phyloP scores from a whole-genome alignment of 2,329 filamentous ascomycete genomes.

The Verticillium nubilum region DNA sequence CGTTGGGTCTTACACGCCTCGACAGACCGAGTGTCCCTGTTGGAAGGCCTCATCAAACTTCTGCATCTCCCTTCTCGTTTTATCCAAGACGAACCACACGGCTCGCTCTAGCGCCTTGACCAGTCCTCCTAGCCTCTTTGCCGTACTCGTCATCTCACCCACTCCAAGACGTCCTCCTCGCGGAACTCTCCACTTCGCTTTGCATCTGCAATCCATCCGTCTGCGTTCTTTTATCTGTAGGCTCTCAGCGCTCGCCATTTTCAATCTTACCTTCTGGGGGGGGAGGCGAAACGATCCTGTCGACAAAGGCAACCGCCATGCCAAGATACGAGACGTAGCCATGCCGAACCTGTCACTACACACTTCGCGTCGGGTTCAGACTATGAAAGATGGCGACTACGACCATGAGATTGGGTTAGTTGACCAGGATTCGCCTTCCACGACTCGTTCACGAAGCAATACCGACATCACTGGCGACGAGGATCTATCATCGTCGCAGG shows the following conservation, averaged over 20 bases:
- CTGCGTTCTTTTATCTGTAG: background rate
- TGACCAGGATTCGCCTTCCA: conserved; percentile 38
- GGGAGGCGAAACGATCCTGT: background rate
- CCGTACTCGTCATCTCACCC: background rate
- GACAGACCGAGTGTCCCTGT: background rate
- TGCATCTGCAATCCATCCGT: background rate
- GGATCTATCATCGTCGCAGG: conserved; percentile 2
- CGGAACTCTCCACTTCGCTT: background rate
- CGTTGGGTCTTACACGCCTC: background rate
- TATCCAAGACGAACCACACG: background rate
- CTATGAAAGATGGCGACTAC: conserved; percentile 55
- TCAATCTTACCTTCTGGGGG: background rate
- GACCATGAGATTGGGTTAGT: conserved; percentile 68
- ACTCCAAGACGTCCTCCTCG: background rate
- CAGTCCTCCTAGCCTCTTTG: background rate
- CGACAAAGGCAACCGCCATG: background rate
- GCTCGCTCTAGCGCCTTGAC: conserved; percentile 1
- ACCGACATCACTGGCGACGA: conserved; percentile 2
- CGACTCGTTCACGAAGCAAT: conserved; percentile 9
- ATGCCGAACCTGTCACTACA: conserved; percentile 27
- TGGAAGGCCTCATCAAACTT: background rate
- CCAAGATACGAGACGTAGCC: conserved; percentile 10
- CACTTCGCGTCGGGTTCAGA: conserved; percentile 49
- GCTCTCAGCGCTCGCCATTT: background rate
- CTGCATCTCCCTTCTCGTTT: background rate